These are phyloP conservation scores for Apophysomyces trapeziformis DNA, from an alignment of 371 early-diverging fungal genomes.

Conservation along the genomic window DNA sequence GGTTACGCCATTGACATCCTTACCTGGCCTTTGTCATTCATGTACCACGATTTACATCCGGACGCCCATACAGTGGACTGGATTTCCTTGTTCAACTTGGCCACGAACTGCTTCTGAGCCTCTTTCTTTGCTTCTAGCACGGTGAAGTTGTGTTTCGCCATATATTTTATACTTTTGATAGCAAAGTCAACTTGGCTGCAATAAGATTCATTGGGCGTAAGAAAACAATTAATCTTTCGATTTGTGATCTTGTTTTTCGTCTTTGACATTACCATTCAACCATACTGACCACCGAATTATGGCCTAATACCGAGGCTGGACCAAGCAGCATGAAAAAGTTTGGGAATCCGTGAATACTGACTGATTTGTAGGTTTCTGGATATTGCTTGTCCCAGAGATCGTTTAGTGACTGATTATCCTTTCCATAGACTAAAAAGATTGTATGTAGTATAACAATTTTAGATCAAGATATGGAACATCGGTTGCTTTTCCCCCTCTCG, in stretches of 20 bases:
- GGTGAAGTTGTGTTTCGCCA: constrained; percentile 12
- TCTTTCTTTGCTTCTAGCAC: constrained; percentile 28
- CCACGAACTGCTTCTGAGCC: constrained; percentile 26
- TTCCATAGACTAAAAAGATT: constrained; percentile 12
- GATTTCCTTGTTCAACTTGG: constrained; percentile 20
- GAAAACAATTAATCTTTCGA: not conserved
- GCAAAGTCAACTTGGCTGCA: constrained; percentile 33
- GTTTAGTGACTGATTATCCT: constrained; percentile 3
- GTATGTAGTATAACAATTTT: constrained; percentile 11
- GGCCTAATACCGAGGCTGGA: constrained; percentile 37
- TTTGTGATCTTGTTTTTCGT: no score
- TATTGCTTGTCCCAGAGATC: constrained; percentile 22
- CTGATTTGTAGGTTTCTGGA: constrained; percentile 32
- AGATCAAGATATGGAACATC: constrained; percentile 2
- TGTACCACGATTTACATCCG: constrained; percentile 35
- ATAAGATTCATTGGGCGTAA: not conserved
- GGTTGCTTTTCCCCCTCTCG: no score
- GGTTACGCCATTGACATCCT: not conserved
- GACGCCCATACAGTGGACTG: constrained; percentile 29
- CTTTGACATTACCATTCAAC: constrained; percentile 30
- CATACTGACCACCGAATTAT: constrained; percentile 37
- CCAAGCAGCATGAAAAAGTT: constrained; percentile 41
- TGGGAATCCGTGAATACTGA: constrained; percentile 26
- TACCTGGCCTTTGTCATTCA: constrained; percentile 30
- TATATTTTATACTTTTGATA: constrained; percentile 24